Conservation (phyloP, 805 yeast species). For the Saccharomycopsis selenospora region DNA sequence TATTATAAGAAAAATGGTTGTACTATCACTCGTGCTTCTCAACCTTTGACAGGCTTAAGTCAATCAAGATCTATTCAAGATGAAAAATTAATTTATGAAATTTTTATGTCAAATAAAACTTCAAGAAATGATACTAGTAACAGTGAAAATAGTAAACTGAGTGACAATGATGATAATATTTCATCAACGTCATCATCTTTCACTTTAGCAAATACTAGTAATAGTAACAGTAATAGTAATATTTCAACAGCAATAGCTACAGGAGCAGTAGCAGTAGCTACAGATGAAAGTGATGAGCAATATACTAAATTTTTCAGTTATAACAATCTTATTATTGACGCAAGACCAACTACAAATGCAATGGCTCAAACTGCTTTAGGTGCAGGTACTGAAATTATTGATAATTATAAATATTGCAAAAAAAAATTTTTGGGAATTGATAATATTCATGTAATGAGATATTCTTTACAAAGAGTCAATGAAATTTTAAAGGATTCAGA, state of each 20-base stretch:
- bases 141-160: conserved; percentile 19
- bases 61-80: conserved; percentile 87
- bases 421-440: conserved; percentile 85
- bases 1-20: conserved; percentile 63
- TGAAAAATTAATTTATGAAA: conserved; percentile 70
- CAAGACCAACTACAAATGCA: conserved; percentile 90
- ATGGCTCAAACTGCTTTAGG: conserved; percentile 95
- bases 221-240: not conserved
- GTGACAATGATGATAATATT: conserved; percentile 5
- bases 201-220: not conserved
- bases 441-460: conserved; percentile 92
- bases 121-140: conserved; percentile 26
- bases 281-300: conserved; percentile 30
- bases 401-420: conserved; percentile 60
- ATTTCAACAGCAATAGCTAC: not conserved
- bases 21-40: conserved; percentile 82
- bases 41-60: conserved; percentile 86
- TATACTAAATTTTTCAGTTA: conserved; percentile 28
- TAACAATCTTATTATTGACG: conserved; percentile 74
- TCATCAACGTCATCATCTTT: not conserved
- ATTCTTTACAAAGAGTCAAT: conserved; percentile 58
- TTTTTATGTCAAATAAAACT: conserved; percentile 51
- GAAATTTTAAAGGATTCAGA: conserved; percentile 65
- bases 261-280: conserved; percentile 8
- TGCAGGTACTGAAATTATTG: conserved; percentile 95